These are phyloP conservation scores for Penicillium cinerascens DNA, from an alignment of 495 filamentous ascomycete species.

Conservation along the genomic window DNA sequence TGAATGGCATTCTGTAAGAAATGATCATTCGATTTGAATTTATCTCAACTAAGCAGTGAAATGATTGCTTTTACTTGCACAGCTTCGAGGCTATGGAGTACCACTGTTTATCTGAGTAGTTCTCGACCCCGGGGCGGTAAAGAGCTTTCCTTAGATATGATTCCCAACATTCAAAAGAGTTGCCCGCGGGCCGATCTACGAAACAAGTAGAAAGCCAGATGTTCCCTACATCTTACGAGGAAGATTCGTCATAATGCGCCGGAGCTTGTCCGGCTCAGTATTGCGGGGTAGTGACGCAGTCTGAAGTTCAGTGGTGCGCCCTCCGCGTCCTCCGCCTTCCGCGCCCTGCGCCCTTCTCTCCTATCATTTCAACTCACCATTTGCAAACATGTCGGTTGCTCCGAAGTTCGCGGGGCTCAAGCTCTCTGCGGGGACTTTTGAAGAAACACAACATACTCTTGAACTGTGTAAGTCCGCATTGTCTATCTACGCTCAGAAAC, in stretches of 20 bases:
- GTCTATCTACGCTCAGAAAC: background rate
- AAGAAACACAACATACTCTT: conserved; percentile 61
- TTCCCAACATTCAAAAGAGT: no score
- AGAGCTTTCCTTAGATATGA: no score
- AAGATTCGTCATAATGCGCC: background rate
- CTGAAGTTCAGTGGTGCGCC: background rate
- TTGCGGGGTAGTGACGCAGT: background rate
- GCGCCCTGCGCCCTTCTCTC: background rate
- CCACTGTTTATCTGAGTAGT: no score
- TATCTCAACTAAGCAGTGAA: background rate
- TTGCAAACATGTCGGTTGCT: conserved; percentile 62
- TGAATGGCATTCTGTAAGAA: background rate
- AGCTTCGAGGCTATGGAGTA: no score
- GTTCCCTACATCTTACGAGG: background rate
- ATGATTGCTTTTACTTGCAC: background rate
- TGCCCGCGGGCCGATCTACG: no score
- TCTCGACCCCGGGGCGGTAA: no score
- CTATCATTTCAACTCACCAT: background rate
- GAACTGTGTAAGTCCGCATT: conserved; percentile 56
- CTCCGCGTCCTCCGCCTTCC: background rate
- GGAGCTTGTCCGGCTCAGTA: background rate
- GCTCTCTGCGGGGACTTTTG: conserved; percentile 42
- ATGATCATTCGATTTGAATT: background rate
- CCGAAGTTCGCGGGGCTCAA: conserved; percentile 75
- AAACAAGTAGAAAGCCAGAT: no score